phyloP scores from a whole-genome alignment of 163 green algal species.

The Chlamydomonas reinhardtii region DNA sequence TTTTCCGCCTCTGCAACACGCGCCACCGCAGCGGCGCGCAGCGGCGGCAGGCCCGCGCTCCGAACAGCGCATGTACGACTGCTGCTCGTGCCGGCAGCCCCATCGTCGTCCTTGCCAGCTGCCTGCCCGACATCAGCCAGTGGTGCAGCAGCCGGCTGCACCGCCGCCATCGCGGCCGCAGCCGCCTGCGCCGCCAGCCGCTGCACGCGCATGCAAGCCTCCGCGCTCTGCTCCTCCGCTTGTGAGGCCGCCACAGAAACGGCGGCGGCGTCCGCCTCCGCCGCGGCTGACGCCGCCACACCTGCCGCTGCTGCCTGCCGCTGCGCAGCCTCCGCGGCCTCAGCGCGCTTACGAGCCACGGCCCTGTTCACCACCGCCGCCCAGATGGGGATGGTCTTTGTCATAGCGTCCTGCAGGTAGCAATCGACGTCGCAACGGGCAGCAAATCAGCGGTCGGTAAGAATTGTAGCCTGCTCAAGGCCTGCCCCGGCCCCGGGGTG shows the following conservation, averaged over 20 bases:
- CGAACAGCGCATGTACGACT: too few species aligned
- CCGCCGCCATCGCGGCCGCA: too few species aligned
- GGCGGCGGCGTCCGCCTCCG: neutral
- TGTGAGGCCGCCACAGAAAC: neutral
- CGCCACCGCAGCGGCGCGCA: neutral
- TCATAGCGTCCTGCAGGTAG: slow-evolving; percentile 88
- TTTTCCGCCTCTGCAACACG: neutral
- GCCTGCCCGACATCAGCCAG: too few species aligned
- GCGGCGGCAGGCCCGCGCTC: neutral
- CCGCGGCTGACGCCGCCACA: neutral
- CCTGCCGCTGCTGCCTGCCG: neutral
- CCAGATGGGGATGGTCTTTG: slow-evolving; percentile 98
- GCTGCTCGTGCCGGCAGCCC: too few species aligned
- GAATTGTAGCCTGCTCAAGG: too few species aligned
- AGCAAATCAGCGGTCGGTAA: too few species aligned
- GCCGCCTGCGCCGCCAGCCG: too few species aligned
- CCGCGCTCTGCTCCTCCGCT: neutral
- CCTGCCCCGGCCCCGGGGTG: too few species aligned
- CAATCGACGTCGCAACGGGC: too few species aligned
- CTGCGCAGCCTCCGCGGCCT: neutral
- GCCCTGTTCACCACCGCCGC: slow-evolving; percentile 89
- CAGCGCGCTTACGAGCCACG: slow-evolving; percentile 56
- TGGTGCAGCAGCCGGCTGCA: neutral
- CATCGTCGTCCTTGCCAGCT: too few species aligned
- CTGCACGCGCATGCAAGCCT: neutral